Evolutionary conservation across 1,284 basidiomycete genomes (phyloP).

Genomic region (Trichosporon coremiiforme): DNA sequence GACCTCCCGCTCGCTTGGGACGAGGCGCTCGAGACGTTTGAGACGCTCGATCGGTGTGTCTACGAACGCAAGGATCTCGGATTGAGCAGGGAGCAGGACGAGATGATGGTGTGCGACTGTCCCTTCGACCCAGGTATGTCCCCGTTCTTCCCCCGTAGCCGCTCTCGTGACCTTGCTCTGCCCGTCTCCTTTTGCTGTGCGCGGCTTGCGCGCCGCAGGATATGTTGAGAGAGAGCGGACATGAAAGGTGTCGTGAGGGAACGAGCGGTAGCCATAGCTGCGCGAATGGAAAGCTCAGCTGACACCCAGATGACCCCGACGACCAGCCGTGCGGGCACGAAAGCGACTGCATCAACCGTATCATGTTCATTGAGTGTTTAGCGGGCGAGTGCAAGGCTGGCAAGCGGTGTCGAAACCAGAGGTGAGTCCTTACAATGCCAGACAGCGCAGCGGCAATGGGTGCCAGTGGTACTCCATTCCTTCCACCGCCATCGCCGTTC

Average conservation of each 20-base stretch:
- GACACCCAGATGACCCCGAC: constrained; percentile 59
- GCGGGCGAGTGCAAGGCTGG: constrained; percentile 83
- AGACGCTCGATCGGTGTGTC: constrained; percentile 72
- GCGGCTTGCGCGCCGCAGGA: no score
- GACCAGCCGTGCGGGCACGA: constrained; percentile 78
- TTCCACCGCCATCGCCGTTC: not conserved
- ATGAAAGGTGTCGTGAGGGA: not conserved
- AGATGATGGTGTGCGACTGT: constrained; percentile 90
- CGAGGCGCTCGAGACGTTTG: constrained; percentile 73
- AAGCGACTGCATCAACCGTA: constrained; percentile 94
- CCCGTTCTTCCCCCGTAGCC: no score
- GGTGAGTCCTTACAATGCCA: constrained; percentile 61
- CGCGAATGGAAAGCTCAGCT: constrained; percentile 18
- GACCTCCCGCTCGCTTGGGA: constrained; percentile 74
- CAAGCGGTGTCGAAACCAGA: constrained; percentile 84
- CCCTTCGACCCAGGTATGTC: constrained; percentile 69
- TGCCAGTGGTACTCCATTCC: not conserved
- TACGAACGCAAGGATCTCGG: constrained; percentile 89
- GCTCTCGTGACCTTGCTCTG: not conserved
- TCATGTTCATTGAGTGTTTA: constrained; percentile 95
- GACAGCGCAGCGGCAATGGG: no score
- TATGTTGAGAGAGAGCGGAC: no score
- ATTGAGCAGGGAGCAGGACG: constrained; percentile 79
- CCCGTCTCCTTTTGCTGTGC: not conserved
- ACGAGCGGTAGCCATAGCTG: not conserved